These are phyloP conservation scores for Coprinopsis marcescibilis DNA, from an alignment of 768 basidiomycete species.

Conservation along the genomic window DNA sequence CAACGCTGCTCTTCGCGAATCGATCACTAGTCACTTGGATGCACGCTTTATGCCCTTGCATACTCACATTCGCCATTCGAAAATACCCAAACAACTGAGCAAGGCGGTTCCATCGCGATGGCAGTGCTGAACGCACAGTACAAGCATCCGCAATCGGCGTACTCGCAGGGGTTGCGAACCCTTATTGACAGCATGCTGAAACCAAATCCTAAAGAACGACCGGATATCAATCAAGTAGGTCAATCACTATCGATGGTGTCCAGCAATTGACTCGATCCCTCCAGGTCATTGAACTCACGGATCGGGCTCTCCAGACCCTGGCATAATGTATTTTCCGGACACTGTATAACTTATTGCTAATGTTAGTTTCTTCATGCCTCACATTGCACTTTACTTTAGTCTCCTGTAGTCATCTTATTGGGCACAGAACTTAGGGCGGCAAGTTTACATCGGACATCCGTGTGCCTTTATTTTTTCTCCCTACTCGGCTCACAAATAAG, in stretches of 20 bases:
- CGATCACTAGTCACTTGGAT: constrained; percentile 98
- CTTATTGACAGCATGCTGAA: constrained; percentile 85
- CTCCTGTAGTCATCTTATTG: background rate
- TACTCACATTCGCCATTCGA: constrained; percentile 98
- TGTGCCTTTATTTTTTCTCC: constrained; percentile 11
- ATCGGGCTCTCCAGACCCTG: constrained; percentile 56
- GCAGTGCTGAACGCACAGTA: constrained; percentile 92
- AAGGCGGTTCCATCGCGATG: constrained; percentile 97
- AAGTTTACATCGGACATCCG: no score
- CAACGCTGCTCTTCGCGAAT: no score
- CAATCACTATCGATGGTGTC: background rate
- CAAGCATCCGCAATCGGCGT: constrained; percentile 81
- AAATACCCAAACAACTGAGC: constrained; percentile 83
- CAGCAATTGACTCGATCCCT: constrained; percentile 3
- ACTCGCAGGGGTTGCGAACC: constrained; percentile 75
- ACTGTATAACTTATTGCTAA: constrained; percentile 11
- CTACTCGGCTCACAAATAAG: no score
- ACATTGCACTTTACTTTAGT: constrained; percentile 10
- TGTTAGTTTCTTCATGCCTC: no score
- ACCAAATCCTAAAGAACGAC: constrained; percentile 74
- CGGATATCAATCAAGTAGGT: constrained; percentile 77
- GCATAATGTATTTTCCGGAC: constrained; percentile 24
- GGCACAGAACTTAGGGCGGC: no score
- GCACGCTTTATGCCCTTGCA: constrained; percentile 90
- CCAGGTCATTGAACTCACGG: constrained; percentile 64